Conservation (phyloP, 805 yeast species). For the Saccharomycopsis selenospora region DNA sequence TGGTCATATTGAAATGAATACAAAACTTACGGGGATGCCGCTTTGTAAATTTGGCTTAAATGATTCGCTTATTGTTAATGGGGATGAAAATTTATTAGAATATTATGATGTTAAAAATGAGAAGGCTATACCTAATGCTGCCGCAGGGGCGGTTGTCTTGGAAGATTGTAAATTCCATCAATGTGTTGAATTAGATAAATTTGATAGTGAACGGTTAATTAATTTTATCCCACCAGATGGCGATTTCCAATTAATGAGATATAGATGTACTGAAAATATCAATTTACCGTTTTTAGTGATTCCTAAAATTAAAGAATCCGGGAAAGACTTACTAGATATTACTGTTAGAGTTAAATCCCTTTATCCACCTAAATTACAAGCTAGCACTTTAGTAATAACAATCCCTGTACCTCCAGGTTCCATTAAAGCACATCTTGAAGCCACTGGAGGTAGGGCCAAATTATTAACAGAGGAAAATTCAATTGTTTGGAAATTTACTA, state of each 20-base stretch:
- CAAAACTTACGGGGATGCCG: slow-evolving; percentile 77
- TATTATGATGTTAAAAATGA: slow-evolving; percentile 28
- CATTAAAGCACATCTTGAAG: slow-evolving; percentile 38
- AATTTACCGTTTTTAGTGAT: slow-evolving; percentile 64
- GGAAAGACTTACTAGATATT: slow-evolving; percentile 43
- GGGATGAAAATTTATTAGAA: slow-evolving; percentile 23
- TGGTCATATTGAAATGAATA: slow-evolving; percentile 63
- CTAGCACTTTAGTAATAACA: slow-evolving; percentile 54
- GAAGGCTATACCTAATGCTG: slow-evolving; percentile 33
- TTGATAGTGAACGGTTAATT: slow-evolving; percentile 57
- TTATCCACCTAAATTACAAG: slow-evolving; percentile 49
- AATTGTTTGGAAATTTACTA: slow-evolving; percentile 63
- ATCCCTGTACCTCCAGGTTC: slow-evolving; percentile 67
- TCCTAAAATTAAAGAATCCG: slow-evolving; percentile 45
- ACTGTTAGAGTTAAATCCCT: slow-evolving; percentile 55
- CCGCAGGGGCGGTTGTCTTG: slow-evolving; percentile 45
- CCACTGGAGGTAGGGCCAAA: slow-evolving; percentile 60
- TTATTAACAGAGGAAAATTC: slow-evolving; percentile 58
- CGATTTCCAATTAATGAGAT: slow-evolving; percentile 73
- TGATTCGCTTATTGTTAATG: slow-evolving; percentile 37
- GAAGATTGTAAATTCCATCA: slow-evolving; percentile 84
- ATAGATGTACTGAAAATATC: slow-evolving; percentile 51
- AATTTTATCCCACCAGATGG: slow-evolving; percentile 86
- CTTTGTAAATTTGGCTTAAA: slow-evolving; percentile 73
- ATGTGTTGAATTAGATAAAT: slow-evolving; percentile 68